Percentiles rank a stretch among this genome's conserved stretches.
phyloP scores from a whole-genome alignment of 495 filamentous ascomycete species.

The Penicillium bialowiezense region DNA sequence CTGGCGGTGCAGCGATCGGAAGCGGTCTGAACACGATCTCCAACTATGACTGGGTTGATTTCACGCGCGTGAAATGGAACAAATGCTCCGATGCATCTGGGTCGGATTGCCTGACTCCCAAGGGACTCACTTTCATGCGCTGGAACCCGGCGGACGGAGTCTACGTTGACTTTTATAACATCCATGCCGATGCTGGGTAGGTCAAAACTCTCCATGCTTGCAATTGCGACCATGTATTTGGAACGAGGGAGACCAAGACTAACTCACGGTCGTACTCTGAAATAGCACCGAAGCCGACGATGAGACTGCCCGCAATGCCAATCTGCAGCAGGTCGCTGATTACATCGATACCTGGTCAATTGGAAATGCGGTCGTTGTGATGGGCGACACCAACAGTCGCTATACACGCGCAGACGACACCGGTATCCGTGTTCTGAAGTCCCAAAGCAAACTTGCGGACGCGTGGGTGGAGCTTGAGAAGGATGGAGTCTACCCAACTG shows the following conservation, averaged over 20 bases:
- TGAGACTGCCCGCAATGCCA: conserved; percentile 47
- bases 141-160: conserved; percentile 41
- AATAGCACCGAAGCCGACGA: conserved; percentile 43
- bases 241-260: too few relatives aligned
- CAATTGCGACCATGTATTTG: too few relatives aligned
- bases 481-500: conserved; percentile 41
- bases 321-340: conserved; percentile 52
- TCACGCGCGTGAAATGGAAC: conserved; percentile 55
- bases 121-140: conserved; percentile 63
- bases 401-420: conserved; percentile 53
- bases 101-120: conserved; percentile 60
- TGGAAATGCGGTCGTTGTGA: conserved; percentile 58
- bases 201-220: background rate
- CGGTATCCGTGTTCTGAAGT: conserved; percentile 41
- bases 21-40: conserved; percentile 60
- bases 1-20: conserved; percentile 58
- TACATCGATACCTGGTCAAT: conserved; percentile 50
- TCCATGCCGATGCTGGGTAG: conserved; percentile 60
- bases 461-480: conserved; percentile 50
- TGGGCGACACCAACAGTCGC: conserved; percentile 58
- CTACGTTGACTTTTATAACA: conserved; percentile 59
- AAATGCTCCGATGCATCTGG: conserved; percentile 52
- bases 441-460: conserved; percentile 46
- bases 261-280: too few relatives aligned
- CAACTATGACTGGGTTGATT: conserved; percentile 52